Evolutionary conservation across 2,329 filamentous ascomycete genomes (phyloP).

Genomic region (Paecilomyces formosus): DNA sequence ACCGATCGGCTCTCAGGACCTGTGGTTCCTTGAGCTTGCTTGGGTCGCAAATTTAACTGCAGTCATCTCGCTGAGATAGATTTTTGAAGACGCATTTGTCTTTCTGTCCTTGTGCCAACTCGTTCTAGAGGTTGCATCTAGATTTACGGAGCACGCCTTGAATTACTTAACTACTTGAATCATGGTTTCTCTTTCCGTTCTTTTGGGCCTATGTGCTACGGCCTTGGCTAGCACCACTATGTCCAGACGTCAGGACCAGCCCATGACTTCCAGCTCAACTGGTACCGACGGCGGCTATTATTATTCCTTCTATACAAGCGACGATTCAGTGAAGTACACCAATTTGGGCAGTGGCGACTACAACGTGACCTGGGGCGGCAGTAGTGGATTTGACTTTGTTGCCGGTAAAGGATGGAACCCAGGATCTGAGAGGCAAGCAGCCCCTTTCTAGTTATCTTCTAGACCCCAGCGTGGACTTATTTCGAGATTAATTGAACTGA

Average conservation of each 20-base stretch:
- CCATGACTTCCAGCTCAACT: constrained; percentile 1
- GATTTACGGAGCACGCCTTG: neutral
- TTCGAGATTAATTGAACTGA: neutral
- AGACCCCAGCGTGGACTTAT: no score
- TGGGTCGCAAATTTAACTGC: no score
- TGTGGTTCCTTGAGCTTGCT: no score
- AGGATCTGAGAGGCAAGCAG: constrained; percentile 42
- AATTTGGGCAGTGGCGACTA: constrained; percentile 40
- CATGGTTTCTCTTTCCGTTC: neutral
- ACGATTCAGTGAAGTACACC: constrained; percentile 36
- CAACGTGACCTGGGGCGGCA: constrained; percentile 38
- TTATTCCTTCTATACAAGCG: constrained; percentile 4
- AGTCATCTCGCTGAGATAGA: no score
- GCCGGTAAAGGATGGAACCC: constrained; percentile 54
- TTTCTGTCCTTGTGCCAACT: neutral
- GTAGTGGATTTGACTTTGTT: constrained; percentile 51
- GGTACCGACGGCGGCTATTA: constrained; percentile 4
- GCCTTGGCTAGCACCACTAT: neutral
- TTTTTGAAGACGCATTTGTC: neutral
- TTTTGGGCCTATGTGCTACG: neutral
- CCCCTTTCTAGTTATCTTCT: constrained; percentile 3
- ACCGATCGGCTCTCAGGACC: no score
- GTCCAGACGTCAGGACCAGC: neutral
- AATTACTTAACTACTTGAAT: neutral
- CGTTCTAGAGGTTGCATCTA: no score